Evolutionary conservation across 2,329 filamentous ascomycete species (phyloP).

Genomic region (Epichloe bromicola): DNA sequence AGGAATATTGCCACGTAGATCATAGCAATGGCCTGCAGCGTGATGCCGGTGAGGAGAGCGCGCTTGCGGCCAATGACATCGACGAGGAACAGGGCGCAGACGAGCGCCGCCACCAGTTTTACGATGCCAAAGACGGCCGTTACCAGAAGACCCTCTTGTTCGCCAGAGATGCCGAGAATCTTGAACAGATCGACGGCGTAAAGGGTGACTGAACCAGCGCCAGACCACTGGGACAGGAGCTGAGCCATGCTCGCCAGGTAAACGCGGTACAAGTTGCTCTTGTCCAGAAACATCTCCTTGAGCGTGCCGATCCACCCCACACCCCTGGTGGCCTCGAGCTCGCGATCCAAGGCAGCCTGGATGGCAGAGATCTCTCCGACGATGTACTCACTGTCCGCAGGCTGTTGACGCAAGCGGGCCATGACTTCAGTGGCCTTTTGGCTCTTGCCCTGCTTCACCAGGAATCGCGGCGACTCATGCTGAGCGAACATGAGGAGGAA

Average conservation of each 20-base stretch:
- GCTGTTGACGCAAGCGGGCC: constrained; percentile 43
- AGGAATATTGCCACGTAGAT: constrained; percentile 50
- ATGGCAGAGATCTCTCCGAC: constrained; percentile 50
- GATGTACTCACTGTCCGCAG: constrained; percentile 47
- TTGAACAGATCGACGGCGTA: constrained; percentile 64
- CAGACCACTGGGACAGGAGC: constrained; percentile 61
- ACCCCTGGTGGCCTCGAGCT: constrained; percentile 58
- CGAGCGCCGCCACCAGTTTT: constrained; percentile 53
- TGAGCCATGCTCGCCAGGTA: constrained; percentile 57
- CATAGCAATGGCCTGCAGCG: constrained; percentile 47
- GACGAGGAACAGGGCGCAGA: constrained; percentile 66
- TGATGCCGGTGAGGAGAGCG: constrained; percentile 46
- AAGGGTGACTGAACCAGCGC: constrained; percentile 61
- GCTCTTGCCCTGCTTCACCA: constrained; percentile 49
- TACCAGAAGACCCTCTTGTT: constrained; percentile 55
- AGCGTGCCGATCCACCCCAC: constrained; percentile 50
- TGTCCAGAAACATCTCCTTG: constrained; percentile 54
- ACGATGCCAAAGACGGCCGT: constrained; percentile 66
- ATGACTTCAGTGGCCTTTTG: constrained; percentile 46
- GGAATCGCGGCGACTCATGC: constrained; percentile 56
- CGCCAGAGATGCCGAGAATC: constrained; percentile 56
- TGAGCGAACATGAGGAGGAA: constrained; percentile 56
- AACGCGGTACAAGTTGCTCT: constrained; percentile 59
- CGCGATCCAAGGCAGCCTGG: constrained; percentile 51
- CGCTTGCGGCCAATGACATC: constrained; percentile 68